Evolutionary conservation across 176 grass and related monocot species (phyloP).

Genomic region (sorghum (Sorghum bicolor)): Sorghum_bicolor_NCBIv3 NC_012871.2:71598001-71598500

Average conservation of each 20-base stretch:
- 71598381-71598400: slow-evolving; percentile 8
- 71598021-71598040: slow-evolving; percentile 83
- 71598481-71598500: too few species aligned
- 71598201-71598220: neutral
- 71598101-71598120: slow-evolving; percentile 3
- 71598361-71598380: neutral
- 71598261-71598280: neutral
- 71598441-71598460: neutral
- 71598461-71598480: too few species aligned
- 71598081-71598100: neutral
- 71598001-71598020: slow-evolving; percentile 96
- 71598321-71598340: neutral
- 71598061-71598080: neutral
- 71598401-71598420: neutral
- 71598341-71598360: neutral
- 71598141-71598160: slow-evolving; percentile 5
- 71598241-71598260: neutral
- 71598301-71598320: neutral
- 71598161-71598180: neutral
- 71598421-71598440: neutral
- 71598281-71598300: neutral
- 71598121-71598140: slow-evolving; percentile 1
- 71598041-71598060: slow-evolving; percentile 83
- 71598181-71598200: neutral
- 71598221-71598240: neutral